Evolutionary conservation across 2,329 filamentous ascomycete genomes (phyloP), one percentile per base, ranked within the genome.

Genomic region (Ophiognomonia clavigignenti-juglandacearum): DNA sequence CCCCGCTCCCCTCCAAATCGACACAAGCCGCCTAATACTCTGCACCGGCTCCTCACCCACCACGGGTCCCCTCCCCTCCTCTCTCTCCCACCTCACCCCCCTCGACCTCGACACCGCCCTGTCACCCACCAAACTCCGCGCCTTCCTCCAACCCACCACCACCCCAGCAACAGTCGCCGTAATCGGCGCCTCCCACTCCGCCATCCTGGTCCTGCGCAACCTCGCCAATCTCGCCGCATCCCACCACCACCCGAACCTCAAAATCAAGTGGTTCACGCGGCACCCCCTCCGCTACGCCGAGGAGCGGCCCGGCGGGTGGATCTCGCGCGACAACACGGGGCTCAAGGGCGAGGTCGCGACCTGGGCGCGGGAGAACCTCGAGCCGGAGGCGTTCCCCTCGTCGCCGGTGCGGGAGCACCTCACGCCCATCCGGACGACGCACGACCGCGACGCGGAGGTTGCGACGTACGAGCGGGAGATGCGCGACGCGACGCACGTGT

Each of bases 301-400:
- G 56, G 77, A 74, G 59, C 77, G 70, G 63, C 6, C 24, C 24
- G 78, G 81, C 52, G 78, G 76, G 48, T 83, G 80, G 78, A 82
- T 83, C 50, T 62, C 81, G 22, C 72, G 77, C 45, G 81, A 85
- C 57, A 85, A 83, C 61, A 84, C 80, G 0, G 81, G 81, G 3
- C 67, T 85, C 23, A 84, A 85, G 60, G 80, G 81, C 18, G 66
- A 72, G 31, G 79, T 78, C 0, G 80, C 80, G 0, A 66, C 70
- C 5, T 85, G 80, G 68, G 81, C 81, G 1, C 71, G 71, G 35
- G 63, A 73, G 20, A 75, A 83, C 48, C 69, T 85, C 0, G 80
- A 83, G 53, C 73, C 74, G 31, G 69, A 69, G 2, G 61, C 59
- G 0, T 65, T 82, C 7, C 52, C 62, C 5, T 54, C 59, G 7